These are phyloP conservation scores for Saraca asoca DNA, from an alignment of 331 rosid species.

Conservation along the genomic window DNA sequence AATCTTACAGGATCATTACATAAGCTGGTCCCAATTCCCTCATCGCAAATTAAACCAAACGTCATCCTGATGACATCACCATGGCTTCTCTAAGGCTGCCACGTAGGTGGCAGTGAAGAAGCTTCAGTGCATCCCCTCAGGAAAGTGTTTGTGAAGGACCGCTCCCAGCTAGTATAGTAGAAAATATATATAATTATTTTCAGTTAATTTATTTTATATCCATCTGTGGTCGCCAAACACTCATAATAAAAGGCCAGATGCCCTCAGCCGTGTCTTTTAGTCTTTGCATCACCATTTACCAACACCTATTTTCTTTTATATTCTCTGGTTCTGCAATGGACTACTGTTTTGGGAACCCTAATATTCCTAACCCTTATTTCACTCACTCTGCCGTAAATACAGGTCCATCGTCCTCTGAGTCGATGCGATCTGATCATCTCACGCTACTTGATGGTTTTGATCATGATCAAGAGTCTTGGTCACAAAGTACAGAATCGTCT, in stretches of 20 bases:
- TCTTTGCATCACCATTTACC: conserved; percentile 19
- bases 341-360: conserved; percentile 44
- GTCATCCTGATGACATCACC: conserved; percentile 40
- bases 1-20: neutral
- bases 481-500: conserved; percentile 50
- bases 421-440: conserved; percentile 52
- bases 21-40: neutral
- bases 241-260: neutral
- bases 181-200: neutral
- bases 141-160: conserved; percentile 57
- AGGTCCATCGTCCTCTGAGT: conserved; percentile 35
- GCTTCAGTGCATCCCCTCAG: conserved; percentile 44
- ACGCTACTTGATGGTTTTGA: conserved; percentile 38
- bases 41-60: conserved; percentile 13
- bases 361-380: conserved; percentile 29
- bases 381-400: conserved; percentile 16
- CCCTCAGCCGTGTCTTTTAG: neutral
- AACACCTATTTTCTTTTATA: neutral
- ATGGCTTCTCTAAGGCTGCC: conserved; percentile 2
- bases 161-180: neutral
- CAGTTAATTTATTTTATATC: conserved; percentile 7
- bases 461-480: conserved; percentile 41
- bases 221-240: conserved; percentile 16
- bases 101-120: conserved; percentile 39
- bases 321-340: conserved; percentile 33